phyloP scores from a whole-genome alignment of 225 moss, liverwort and hornwort genomes.

The Pleurozium schreberi region DNA sequence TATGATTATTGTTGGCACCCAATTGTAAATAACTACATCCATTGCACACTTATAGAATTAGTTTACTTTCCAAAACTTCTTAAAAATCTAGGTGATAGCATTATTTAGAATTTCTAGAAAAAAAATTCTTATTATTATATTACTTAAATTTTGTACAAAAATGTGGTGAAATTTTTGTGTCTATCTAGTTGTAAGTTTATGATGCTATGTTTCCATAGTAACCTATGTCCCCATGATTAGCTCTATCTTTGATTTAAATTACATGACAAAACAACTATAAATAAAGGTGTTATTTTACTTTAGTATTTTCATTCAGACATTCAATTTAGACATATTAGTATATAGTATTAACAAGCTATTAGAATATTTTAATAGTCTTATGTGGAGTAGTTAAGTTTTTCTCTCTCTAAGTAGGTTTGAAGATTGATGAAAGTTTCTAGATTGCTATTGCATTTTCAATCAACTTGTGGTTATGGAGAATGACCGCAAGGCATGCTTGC shows the following conservation, averaged over 20 bases:
- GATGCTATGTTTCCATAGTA: accelerated
- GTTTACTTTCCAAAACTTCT: neutral
- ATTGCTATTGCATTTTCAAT: neutral
- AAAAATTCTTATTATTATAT: neutral
- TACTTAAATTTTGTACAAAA: neutral
- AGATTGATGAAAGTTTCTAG: neutral
- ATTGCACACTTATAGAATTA: neutral
- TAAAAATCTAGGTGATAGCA: neutral
- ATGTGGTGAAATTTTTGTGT: neutral
- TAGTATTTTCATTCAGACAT: accelerated
- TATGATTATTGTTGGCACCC: neutral
- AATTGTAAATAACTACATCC: neutral
- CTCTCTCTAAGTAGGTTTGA: accelerated
- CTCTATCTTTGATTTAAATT: accelerated
- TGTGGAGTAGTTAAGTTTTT: too few species aligned
- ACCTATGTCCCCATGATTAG: neutral
- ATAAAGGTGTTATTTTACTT: neutral
- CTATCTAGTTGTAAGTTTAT: neutral
- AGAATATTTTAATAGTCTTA: neutral
- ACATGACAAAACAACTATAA: too few species aligned
- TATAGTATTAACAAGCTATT: neutral
- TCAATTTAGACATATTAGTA: neutral
- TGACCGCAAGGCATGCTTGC: neutral
- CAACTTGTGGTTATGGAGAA: neutral
- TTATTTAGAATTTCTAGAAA: too few species aligned